Evolutionary conservation across 495 filamentous ascomycete genomes (phyloP).

Genomic region (Annulohypoxylon bovei): DNA sequence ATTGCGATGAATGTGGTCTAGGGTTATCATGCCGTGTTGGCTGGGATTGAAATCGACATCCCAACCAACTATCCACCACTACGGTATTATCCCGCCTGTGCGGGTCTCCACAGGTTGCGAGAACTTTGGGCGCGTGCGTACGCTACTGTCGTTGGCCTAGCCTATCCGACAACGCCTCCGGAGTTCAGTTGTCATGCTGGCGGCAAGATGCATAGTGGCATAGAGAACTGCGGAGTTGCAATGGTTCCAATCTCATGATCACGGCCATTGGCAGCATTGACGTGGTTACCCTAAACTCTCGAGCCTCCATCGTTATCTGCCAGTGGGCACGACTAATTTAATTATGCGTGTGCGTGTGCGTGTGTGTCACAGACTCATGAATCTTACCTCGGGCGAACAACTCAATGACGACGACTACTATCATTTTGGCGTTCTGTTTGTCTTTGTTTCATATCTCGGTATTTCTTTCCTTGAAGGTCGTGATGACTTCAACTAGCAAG

Average conservation of each 20-base stretch:
- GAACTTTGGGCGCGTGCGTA: slow-evolving; percentile 41
- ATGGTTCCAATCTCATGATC: slow-evolving; percentile 19
- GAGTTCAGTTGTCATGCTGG: slow-evolving; percentile 23
- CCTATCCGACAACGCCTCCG: slow-evolving; percentile 23
- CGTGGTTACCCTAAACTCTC: not conserved
- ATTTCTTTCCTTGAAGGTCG: slow-evolving; percentile 34
- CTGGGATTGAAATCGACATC: slow-evolving; percentile 20
- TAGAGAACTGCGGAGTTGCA: slow-evolving; percentile 10
- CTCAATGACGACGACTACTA: slow-evolving; percentile 7
- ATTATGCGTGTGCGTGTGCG: not conserved
- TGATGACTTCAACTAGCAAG: slow-evolving; percentile 29
- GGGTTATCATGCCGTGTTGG: slow-evolving; percentile 19
- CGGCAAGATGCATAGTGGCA: slow-evolving; percentile 34
- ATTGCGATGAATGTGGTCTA: slow-evolving; percentile 20
- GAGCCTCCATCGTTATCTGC: slow-evolving; percentile 4
- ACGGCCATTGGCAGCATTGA: slow-evolving; percentile 8
- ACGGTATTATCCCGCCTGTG: slow-evolving; percentile 28
- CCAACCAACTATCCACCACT: slow-evolving; percentile 30
- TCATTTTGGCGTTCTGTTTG: slow-evolving; percentile 28
- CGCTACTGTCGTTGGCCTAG: slow-evolving; percentile 21
- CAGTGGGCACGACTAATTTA: not conserved
- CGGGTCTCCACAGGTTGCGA: slow-evolving; percentile 25
- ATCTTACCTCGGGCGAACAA: slow-evolving; percentile 9
- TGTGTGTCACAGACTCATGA: slow-evolving; percentile 3
- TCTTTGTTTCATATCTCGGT: slow-evolving; percentile 39